Evolutionary conservation across 257 asterid genomes (phyloP).

Genomic region (Capsicum rhomboideum): DNA sequence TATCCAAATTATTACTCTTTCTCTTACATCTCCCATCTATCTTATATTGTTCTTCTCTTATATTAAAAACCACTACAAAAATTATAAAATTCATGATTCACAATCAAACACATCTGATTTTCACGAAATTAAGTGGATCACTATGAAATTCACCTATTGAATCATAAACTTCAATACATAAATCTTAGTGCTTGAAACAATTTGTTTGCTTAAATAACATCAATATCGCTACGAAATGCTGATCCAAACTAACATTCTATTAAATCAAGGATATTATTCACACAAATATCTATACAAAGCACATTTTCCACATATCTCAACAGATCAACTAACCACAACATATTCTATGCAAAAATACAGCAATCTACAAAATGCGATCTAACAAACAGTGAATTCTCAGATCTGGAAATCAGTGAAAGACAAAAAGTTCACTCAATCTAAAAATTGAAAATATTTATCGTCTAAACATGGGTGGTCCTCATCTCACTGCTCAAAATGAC

Average conservation of each 20-base stretch:
- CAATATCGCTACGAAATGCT: neutral
- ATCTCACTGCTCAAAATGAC: slow-evolving; percentile 34
- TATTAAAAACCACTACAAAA: neutral
- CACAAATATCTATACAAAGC: neutral
- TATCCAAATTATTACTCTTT: too few species aligned
- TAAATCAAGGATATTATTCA: neutral
- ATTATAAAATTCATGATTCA: neutral
- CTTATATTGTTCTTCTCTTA: neutral
- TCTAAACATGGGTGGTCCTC: slow-evolving; percentile 42
- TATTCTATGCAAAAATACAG: neutral
- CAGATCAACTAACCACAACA: neutral
- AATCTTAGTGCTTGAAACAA: neutral
- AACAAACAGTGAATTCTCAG: too few species aligned
- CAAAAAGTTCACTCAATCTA: too few species aligned
- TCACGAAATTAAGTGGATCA: neutral
- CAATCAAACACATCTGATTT: neutral
- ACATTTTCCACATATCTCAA: neutral
- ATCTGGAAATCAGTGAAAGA: too few species aligned
- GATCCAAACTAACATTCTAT: neutral
- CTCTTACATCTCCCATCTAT: too few species aligned
- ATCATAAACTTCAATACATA: neutral
- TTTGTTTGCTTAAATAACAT: neutral
- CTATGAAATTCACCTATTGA: neutral
- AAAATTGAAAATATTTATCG: too few species aligned
- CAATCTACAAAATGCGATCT: neutral